Evolutionary conservation across 2,329 filamentous ascomycete species (phyloP).

Genomic region (Paracorniculantispora psalliotae): DNA sequence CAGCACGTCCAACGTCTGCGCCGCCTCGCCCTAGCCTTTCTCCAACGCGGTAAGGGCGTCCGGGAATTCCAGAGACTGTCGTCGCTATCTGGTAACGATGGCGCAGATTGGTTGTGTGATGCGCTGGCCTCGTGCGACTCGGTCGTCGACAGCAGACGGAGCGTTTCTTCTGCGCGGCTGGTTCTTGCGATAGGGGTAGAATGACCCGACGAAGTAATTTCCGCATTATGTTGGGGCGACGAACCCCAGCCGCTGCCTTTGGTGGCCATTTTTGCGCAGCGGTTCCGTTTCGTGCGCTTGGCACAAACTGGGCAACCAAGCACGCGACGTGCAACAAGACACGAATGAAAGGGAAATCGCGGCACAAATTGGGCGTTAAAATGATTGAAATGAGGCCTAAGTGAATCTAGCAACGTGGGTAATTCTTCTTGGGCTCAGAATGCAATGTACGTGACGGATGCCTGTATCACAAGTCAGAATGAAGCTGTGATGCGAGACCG

Average conservation of each 20-base stretch:
- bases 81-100: not conserved
- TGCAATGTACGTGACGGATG: not conserved
- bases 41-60: not conserved
- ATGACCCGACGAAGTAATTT: not conserved
- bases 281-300: not conserved
- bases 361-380: not conserved
- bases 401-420: too few relatives aligned
- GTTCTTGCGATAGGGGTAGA: not conserved
- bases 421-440: not conserved
- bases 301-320: constrained; percentile 10
- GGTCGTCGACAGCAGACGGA: not conserved
- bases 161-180: not conserved
- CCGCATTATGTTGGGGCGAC: not conserved
- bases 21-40: not conserved
- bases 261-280: not conserved
- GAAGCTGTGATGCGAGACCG: not conserved
- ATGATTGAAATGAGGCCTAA: not conserved
- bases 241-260: not conserved
- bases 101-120: not conserved
- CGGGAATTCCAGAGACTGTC: not conserved
- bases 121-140: not conserved
- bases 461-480: not conserved
- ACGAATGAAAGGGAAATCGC: not conserved
- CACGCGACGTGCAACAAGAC: constrained; percentile 4
- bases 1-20: not conserved